Percentiles rank a stretch among this genome's conserved stretches.
Conservation (phyloP, 2,329 filamentous ascomycete species). For the Penicillium decumbens region DNA sequence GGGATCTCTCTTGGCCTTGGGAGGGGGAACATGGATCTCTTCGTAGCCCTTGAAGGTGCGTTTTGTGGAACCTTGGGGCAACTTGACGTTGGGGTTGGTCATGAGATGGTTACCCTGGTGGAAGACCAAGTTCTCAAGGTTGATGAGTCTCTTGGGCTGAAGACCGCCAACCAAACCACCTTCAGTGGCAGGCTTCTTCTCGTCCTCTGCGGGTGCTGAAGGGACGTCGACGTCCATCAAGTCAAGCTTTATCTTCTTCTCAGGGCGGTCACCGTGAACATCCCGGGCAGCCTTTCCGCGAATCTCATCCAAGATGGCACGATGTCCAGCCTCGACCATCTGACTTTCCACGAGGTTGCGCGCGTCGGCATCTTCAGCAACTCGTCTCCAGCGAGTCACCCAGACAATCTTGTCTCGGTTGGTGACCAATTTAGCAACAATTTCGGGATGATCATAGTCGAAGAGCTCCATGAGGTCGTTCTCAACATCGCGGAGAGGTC, state of each 20-base stretch:
- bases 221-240: conserved; percentile 83
- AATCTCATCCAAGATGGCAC: conserved; percentile 82
- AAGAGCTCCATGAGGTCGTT: conserved; percentile 98
- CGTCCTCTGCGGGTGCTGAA: conserved; percentile 51
- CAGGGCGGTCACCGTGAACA: conserved; percentile 56
- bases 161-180: conserved; percentile 73
- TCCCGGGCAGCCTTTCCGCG: conserved; percentile 61
- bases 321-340: conserved; percentile 83
- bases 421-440: conserved; percentile 83
- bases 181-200: conserved; percentile 54
- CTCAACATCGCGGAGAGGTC: conserved; percentile 84
- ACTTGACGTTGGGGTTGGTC: conserved; percentile 94
- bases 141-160: conserved; percentile 80
- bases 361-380: conserved; percentile 70
- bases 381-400: conserved; percentile 81
- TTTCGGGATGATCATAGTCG: conserved; percentile 91
- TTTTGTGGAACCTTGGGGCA: conserved; percentile 93
- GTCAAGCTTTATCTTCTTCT: conserved; percentile 77
- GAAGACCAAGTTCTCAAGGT: conserved; percentile 92
- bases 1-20: conserved; percentile 78
- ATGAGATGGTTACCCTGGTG: conserved; percentile 98
- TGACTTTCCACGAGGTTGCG: conserved; percentile 76
- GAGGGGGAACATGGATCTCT: conserved; percentile 92
- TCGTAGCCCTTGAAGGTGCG: conserved; percentile 96
- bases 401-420: conserved; percentile 94